These are phyloP conservation scores for Aspergillus puulaauensis DNA, from an alignment of 2,329 filamentous ascomycete genomes.

Conservation along the genomic window DNA sequence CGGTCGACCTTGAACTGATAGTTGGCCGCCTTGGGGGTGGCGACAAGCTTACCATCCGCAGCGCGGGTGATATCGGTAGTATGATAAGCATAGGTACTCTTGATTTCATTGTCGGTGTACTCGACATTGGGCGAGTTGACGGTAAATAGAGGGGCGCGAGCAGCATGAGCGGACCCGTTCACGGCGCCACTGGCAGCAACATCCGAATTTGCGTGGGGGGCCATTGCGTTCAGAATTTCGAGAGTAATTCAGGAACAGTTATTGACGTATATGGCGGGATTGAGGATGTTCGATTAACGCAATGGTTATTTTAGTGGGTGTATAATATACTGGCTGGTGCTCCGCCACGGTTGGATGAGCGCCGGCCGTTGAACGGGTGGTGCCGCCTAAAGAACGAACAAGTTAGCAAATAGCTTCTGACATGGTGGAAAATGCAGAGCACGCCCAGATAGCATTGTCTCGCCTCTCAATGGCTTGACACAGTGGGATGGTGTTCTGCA, in stretches of 20 bases:
- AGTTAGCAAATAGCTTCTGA: constrained; percentile 1
- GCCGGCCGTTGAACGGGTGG: constrained; percentile 96
- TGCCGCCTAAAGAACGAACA: constrained; percentile 62
- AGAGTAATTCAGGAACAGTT: constrained; percentile 21
- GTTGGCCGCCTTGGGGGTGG: constrained; percentile 79
- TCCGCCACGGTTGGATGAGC: constrained; percentile 83
- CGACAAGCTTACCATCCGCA: constrained; percentile 74
- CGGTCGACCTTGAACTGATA: constrained; percentile 99
- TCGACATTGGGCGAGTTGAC: constrained; percentile 90
- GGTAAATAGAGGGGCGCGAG: constrained; percentile 64
- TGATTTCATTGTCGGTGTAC: constrained; percentile 86
- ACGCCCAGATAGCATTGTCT: not conserved
- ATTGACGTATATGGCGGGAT: constrained; percentile 49
- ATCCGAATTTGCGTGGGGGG: constrained; percentile 78
- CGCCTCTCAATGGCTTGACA: not conserved
- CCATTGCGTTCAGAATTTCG: constrained; percentile 63
- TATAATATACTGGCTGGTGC: constrained; percentile 61
- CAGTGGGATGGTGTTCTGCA: not conserved
- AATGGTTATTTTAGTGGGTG: constrained; percentile 44
- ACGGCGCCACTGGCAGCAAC: constrained; percentile 53
- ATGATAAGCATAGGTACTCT: constrained; percentile 93
- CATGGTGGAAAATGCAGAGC: not conserved
- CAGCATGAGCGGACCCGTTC: constrained; percentile 51
- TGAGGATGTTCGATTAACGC: constrained; percentile 40
- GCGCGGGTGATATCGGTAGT: constrained; percentile 78